These are phyloP conservation scores for Fulvia fulva DNA, from an alignment of 2,329 filamentous ascomycete genomes.

Conservation along the genomic window DNA sequence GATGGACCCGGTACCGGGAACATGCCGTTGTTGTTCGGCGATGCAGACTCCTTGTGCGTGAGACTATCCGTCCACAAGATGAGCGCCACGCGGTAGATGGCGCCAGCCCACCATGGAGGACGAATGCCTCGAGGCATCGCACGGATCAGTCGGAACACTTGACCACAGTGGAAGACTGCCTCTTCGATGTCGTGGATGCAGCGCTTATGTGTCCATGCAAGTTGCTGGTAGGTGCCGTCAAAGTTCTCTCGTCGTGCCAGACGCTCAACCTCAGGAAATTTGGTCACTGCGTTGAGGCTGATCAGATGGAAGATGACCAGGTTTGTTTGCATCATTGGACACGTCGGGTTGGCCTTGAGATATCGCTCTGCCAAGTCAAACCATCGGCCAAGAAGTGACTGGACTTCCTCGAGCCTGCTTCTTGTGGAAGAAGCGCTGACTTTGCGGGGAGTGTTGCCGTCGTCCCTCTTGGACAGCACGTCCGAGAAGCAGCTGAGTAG, in stretches of 20 bases:
- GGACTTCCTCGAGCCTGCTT: conserved; percentile 60
- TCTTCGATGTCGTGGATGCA: conserved; percentile 63
- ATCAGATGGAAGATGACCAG: conserved; percentile 68
- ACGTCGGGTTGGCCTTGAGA: conserved; percentile 53
- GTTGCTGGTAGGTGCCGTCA: conserved; percentile 54
- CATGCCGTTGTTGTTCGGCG: conserved; percentile 34
- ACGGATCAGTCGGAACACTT: conserved; percentile 59
- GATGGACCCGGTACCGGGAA: conserved; percentile 38
- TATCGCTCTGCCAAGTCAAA: conserved; percentile 60
- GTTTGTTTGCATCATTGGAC: conserved; percentile 60
- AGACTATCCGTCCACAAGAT: conserved; percentile 62
- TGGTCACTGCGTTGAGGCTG: conserved; percentile 63
- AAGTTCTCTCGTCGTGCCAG: conserved; percentile 60
- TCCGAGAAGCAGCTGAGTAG: conserved; percentile 64
- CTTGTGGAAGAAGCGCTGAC: conserved; percentile 59
- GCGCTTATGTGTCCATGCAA: conserved; percentile 54
- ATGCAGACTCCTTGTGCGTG: conserved; percentile 45
- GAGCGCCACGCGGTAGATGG: conserved; percentile 63
- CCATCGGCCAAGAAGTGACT: conserved; percentile 62
- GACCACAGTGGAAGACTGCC: conserved; percentile 63
- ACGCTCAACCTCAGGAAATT: conserved; percentile 64
- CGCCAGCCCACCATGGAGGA: conserved; percentile 68
- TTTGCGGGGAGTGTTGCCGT: conserved; percentile 40
- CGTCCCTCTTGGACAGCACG: conserved; percentile 44
- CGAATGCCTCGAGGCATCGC: conserved; percentile 58